Evolutionary conservation across 306 rosid species (phyloP).

Genomic region (Cicer bijugum): DNA sequence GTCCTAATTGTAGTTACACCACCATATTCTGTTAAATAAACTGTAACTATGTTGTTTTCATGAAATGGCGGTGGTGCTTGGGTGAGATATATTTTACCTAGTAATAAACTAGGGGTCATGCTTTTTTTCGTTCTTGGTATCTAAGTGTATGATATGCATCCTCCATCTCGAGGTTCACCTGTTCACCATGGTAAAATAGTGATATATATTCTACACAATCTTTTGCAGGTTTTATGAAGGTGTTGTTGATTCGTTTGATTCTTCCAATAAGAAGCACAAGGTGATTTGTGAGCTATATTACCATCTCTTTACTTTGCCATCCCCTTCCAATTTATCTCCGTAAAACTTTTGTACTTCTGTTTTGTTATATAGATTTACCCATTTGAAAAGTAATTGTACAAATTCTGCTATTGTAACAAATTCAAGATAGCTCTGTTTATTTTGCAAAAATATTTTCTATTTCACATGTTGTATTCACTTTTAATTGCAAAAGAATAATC

Average conservation of each 20-base stretch:
- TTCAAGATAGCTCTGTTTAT: background rate
- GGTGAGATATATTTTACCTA: constrained; percentile 6
- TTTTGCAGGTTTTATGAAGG: constrained; percentile 78
- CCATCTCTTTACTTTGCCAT: background rate
- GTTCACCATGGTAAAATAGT: background rate
- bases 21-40: constrained; percentile 27
- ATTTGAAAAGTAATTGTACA: constrained; percentile 5
- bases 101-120: background rate
- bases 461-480: background rate
- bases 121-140: constrained; percentile 1
- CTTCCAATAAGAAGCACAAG: constrained; percentile 63
- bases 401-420: background rate
- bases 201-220: constrained; percentile 16
- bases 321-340: background rate
- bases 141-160: constrained; percentile 9
- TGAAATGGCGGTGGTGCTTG: constrained; percentile 1
- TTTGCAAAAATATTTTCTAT: background rate
- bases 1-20: constrained; percentile 9
- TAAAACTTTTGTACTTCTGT: constrained; percentile 1
- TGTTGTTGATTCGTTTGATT: constrained; percentile 57
- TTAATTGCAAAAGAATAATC: constrained; percentile 3
- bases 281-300: constrained; percentile 51
- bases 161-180: constrained; percentile 2
- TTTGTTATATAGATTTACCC: constrained; percentile 4
- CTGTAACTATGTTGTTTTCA: background rate